Conservation (phyloP, 441 rosid genomes). For the Jatropha podagrica region DNA sequence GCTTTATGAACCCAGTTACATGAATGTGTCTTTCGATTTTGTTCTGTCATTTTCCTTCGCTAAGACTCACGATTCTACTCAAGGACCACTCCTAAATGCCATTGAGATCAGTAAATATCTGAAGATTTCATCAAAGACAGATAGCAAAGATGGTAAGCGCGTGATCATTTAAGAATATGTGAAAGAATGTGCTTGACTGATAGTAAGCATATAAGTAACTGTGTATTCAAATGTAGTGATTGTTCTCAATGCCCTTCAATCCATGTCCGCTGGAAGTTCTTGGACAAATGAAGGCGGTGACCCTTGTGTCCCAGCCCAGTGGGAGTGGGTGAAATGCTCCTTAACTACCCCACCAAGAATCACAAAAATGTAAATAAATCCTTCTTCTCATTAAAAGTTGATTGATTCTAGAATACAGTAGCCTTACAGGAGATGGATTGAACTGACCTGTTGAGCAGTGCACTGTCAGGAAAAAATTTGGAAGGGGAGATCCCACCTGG, state of each 20-base stretch:
- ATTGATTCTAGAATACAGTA: not conserved
- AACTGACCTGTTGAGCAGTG: conserved; percentile 47
- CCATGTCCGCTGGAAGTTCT: conserved; percentile 46
- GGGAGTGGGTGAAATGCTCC: conserved; percentile 87
- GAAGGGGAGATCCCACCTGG: conserved; percentile 63
- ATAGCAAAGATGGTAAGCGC: conserved; percentile 59
- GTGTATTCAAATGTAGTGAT: conserved; percentile 42
- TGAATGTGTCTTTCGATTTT: conserved; percentile 78
- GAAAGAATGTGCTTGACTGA: conserved; percentile 10
- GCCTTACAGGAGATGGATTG: conserved; percentile 16
- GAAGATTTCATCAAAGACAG: conserved; percentile 60
- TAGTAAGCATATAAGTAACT: conserved; percentile 19
- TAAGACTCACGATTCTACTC: conserved; percentile 77
- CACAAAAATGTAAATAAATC: conserved; percentile 67
- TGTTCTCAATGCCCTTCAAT: conserved; percentile 55
- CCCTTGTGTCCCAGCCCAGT: conserved; percentile 80
- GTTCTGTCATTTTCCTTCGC: conserved; percentile 70
- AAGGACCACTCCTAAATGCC: conserved; percentile 85
- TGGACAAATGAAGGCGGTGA: conserved; percentile 78
- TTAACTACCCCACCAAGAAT: conserved; percentile 74
- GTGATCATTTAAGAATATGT: not conserved
- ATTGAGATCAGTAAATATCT: conserved; percentile 89
- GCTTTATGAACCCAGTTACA: conserved; percentile 96
- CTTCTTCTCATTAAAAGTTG: not conserved
- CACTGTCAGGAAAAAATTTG: conserved; percentile 61